These are phyloP conservation scores for Insectozyma bohioensis DNA, from an alignment of 1,139 yeast genomes.

Conservation along the genomic window DNA sequence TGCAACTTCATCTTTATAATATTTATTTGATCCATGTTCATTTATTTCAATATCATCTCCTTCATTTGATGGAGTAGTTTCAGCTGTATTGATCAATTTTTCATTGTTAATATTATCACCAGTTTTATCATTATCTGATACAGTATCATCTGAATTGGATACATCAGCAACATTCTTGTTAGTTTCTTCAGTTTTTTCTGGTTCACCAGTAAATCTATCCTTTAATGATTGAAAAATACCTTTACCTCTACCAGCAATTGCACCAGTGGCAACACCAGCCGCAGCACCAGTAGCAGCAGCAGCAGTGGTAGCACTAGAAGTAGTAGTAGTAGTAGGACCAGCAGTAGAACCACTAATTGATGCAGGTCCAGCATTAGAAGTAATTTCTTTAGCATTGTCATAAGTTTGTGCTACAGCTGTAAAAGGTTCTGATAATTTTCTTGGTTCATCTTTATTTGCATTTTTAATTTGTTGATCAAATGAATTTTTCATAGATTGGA, in stretches of 20 bases:
- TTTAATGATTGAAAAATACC: constrained; percentile 39
- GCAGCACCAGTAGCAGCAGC: constrained; percentile 1
- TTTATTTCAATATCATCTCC: constrained; percentile 1
- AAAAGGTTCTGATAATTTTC: constrained; percentile 20
- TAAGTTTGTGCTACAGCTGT: constrained; percentile 6
- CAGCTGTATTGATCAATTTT: constrained; percentile 22
- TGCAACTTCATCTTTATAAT: neutral
- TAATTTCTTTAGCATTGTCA: too few relatives aligned
- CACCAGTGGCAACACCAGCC: too few relatives aligned
- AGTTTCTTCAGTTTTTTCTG: constrained; percentile 2
- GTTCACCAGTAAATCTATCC: constrained; percentile 25
- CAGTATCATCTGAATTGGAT: constrained; percentile 8
- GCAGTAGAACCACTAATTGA: constrained; percentile 15
- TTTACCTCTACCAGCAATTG: constrained; percentile 20
- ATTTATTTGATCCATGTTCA: neutral
- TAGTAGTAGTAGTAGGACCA: constrained; percentile 14
- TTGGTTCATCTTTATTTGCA: constrained; percentile 7
- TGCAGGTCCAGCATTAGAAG: constrained; percentile 8
- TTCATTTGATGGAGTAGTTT: constrained; percentile 33
- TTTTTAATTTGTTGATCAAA: constrained; percentile 5
- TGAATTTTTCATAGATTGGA: constrained; percentile 10
- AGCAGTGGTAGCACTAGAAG: too few relatives aligned
- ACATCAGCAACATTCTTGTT: constrained; percentile 1
- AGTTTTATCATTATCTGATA: constrained; percentile 20
- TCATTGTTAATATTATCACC: constrained; percentile 17